phyloP scores from a whole-genome alignment of 176 grass and related monocot genomes.

The Olyra latifolia region DNA sequence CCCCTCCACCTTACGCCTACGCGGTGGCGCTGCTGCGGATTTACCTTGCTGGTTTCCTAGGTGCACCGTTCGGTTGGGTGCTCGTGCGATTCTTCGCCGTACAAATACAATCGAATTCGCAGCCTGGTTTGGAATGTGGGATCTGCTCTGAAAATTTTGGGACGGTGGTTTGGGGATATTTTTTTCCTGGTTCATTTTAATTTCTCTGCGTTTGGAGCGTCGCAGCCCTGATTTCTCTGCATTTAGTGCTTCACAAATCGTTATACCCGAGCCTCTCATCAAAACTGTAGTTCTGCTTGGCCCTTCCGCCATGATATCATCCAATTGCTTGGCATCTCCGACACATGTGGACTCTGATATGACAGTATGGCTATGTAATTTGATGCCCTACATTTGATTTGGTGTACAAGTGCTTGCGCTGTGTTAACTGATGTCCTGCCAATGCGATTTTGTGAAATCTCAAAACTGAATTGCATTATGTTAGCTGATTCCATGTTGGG shows the following conservation, averaged over 20 bases:
- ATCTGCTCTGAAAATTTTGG: neutral
- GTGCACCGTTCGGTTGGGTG: neutral
- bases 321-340: neutral
- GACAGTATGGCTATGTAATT: neutral
- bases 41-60: neutral
- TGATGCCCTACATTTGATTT: neutral
- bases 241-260: neutral
- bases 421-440: neutral
- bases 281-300: constrained; percentile 1
- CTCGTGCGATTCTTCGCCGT: neutral
- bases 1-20: neutral
- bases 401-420: neutral
- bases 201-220: neutral
- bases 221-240: neutral
- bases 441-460: neutral
- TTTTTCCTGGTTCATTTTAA: neutral
- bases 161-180: neutral
- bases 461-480: neutral
- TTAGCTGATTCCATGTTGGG: neutral
- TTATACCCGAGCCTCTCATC: neutral
- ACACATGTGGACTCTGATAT: neutral
- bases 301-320: neutral
- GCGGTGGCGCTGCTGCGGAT: neutral
- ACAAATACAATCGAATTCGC: neutral
- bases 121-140: neutral